These are phyloP conservation scores for Fusarium veterinarium DNA, from an alignment of 2,329 filamentous ascomycete genomes.

Conservation along the genomic window DNA sequence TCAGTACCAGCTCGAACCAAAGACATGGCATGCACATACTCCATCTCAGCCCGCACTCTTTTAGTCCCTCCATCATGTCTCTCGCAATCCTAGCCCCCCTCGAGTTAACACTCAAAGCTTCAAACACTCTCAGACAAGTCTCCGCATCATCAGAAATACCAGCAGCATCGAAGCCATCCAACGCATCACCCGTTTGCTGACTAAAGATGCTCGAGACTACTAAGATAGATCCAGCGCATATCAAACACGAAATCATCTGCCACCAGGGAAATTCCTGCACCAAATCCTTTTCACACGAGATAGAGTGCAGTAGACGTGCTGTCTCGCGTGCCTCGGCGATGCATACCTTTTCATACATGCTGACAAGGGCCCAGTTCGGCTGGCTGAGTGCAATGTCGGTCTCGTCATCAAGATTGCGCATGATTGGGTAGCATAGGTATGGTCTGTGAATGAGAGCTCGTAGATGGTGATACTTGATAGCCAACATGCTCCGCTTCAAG, in stretches of 20 bases:
- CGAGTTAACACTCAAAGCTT: neutral
- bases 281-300: neutral
- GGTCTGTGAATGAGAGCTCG: neutral
- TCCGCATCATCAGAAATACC: neutral
- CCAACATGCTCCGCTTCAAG: neutral
- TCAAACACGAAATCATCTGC: neutral
- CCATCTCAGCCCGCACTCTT: neutral
- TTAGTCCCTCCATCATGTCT: neutral
- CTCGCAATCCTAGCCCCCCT: neutral
- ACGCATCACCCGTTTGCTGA: neutral
- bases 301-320: neutral
- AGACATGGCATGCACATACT: neutral
- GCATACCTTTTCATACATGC: neutral
- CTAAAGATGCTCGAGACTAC: neutral
- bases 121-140: neutral
- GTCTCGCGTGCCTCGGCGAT: neutral
- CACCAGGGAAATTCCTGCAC: neutral
- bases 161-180: neutral
- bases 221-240: neutral
- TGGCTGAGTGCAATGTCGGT: neutral
- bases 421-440: neutral
- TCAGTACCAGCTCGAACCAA: fast-evolving
- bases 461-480: neutral
- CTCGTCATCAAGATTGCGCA: neutral
- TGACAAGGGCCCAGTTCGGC: neutral